Evolutionary conservation across 139 green algal genomes (phyloP).

Genomic region (Closterium sp.): DNA sequence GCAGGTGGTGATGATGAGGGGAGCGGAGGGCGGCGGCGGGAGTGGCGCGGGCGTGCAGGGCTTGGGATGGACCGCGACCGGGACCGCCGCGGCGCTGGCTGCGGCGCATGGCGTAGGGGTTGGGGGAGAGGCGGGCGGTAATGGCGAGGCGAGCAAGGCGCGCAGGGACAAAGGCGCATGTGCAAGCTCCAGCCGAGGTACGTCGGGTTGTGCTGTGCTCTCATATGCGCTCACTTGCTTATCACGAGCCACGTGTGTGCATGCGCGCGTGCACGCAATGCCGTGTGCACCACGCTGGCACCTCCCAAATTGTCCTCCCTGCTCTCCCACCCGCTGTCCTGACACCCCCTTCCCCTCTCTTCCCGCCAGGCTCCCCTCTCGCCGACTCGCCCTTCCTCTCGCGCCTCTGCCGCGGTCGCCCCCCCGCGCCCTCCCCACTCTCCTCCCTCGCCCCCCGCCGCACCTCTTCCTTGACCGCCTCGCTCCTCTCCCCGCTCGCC

Average conservation of each 20-base stretch:
- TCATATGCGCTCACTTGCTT: not conserved
- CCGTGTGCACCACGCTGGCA: not conserved
- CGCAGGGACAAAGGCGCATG: not conserved
- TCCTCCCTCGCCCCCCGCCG: not conserved
- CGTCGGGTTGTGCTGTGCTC: not conserved
- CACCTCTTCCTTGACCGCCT: not conserved
- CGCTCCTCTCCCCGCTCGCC: not conserved
- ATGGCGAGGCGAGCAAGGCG: not conserved
- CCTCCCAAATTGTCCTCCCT: no score
- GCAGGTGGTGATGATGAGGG: not conserved
- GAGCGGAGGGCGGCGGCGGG: not conserved
- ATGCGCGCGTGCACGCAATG: not conserved
- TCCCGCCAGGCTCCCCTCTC: not conserved
- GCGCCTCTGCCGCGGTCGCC: not conserved
- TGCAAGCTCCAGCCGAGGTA: not conserved
- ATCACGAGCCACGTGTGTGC: not conserved
- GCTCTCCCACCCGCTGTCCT: not conserved
- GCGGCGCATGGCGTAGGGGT: not conserved
- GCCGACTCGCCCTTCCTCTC: not conserved
- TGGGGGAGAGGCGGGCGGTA: not conserved
- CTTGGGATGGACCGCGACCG: not conserved
- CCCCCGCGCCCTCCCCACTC: not conserved
- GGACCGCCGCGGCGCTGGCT: not conserved
- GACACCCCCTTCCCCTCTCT: not conserved
- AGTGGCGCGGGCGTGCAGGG: not conserved